Conservation (phyloP, 768 basidiomycete species). For the Tricholomella constricta region DNA sequence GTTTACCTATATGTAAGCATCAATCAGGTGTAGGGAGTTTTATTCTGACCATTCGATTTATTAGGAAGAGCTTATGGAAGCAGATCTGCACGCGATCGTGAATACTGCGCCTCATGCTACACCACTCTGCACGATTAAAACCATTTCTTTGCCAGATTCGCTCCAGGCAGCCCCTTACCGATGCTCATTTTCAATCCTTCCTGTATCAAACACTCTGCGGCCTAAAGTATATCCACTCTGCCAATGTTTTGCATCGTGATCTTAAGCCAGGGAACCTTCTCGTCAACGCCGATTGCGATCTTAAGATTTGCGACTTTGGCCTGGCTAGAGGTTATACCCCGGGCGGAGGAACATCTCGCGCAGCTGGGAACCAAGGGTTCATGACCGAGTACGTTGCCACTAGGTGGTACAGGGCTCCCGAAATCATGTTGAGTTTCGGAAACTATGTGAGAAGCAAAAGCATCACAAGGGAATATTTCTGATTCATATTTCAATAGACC, state of each 20-base stretch:
- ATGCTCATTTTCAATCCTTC: conserved; percentile 94
- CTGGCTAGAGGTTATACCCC: conserved; percentile 93
- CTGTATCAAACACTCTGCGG: conserved; percentile 98
- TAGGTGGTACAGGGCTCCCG: conserved; percentile 97
- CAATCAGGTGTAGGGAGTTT: background rate
- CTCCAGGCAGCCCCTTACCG: conserved; percentile 85
- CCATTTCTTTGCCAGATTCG: conserved; percentile 54
- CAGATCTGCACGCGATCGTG: conserved; percentile 98
- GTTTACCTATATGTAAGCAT: conserved; percentile 85
- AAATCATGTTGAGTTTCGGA: conserved; percentile 98
- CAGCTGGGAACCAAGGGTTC: conserved; percentile 86
- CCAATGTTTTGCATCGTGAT: conserved; percentile 96
- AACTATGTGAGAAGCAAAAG: conserved; percentile 69
- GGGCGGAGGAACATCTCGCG: conserved; percentile 70
- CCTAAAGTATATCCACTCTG: conserved; percentile 96
- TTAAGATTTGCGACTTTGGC: conserved; percentile 99
- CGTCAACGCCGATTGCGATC: conserved; percentile 97
- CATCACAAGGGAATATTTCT: background rate
- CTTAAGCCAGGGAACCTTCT: conserved; percentile 94
- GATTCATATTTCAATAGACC: conserved; percentile 49
- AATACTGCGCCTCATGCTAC: conserved; percentile 22
- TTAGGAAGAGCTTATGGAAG: conserved; percentile 99
- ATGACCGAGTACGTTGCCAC: conserved; percentile 99
- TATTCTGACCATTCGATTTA: conserved; percentile 8
- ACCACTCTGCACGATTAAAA: conserved; percentile 1